Evolutionary conservation across 2,329 filamentous ascomycete species (phyloP).

Genomic region (Aureobasidium zeae): DNA sequence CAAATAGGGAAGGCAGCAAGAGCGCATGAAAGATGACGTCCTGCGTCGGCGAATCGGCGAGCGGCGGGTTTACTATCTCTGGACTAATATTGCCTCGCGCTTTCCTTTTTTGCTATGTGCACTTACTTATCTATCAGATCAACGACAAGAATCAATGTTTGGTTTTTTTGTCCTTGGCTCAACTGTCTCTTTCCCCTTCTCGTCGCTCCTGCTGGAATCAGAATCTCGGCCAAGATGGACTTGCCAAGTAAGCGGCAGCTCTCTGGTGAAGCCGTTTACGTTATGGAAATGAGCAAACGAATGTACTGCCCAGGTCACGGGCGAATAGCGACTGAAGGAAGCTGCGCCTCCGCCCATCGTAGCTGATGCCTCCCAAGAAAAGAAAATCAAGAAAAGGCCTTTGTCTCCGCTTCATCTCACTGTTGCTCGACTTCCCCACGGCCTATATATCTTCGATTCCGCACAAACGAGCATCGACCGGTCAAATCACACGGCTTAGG

Average conservation of each 20-base stretch:
- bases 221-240: slow-evolving; percentile 6
- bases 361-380: no score
- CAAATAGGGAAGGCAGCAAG: no score
- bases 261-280: not conserved
- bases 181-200: slow-evolving; percentile 8
- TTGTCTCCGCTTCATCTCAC: not conserved
- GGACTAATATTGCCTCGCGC: not conserved
- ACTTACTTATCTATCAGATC: slow-evolving; percentile 5
- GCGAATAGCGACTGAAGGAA: no score
- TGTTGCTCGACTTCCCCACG: not conserved
- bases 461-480: no score
- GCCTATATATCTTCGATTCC: no score
- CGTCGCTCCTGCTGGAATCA: slow-evolving; percentile 2
- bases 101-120: not conserved
- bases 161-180: slow-evolving; percentile 6
- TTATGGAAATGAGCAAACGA: slow-evolving; percentile 2
- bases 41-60: not conserved
- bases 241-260: slow-evolving; percentile 1
- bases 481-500: not conserved
- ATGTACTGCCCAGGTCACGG: not conserved
- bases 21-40: slow-evolving; percentile 11
- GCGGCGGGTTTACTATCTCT: no score
- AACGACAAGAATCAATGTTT: not conserved
- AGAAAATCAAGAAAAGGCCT: no score
- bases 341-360: no score